A percentile compares a stretch with the other conserved stretches of the same genome.
phyloP scores from a whole-genome alignment of 768 basidiomycete species.

The Hygrophorus pudorinus region DNA sequence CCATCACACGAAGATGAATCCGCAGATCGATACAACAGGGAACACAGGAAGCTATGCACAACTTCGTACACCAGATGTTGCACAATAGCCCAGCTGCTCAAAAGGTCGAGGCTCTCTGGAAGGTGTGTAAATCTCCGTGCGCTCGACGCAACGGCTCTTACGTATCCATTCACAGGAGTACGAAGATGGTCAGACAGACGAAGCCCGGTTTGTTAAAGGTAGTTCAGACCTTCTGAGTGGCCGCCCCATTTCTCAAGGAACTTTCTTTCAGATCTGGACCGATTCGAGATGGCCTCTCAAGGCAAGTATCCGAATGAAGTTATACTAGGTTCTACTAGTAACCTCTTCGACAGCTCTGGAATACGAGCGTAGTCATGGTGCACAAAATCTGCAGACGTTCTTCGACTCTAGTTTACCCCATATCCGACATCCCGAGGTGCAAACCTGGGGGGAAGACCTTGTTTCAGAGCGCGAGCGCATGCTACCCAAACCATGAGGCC shows the following conservation, averaged over 20 bases:
- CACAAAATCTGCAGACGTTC: constrained; percentile 54
- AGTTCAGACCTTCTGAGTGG: neutral
- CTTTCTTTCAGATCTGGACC: constrained; percentile 55
- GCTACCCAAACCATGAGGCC: too few relatives aligned
- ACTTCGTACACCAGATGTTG: constrained; percentile 86
- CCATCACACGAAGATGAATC: neutral
- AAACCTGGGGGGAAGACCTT: constrained; percentile 57
- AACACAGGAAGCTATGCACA: constrained; percentile 75
- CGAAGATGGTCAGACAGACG: constrained; percentile 59
- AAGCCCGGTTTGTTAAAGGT: constrained; percentile 87
- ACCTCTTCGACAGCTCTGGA: constrained; percentile 47
- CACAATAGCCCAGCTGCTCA: constrained; percentile 60
- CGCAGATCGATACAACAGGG: constrained; percentile 1
- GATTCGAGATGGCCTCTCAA: constrained; percentile 84
- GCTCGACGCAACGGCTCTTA: neutral
- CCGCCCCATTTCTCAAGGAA: neutral
- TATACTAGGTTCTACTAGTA: neutral
- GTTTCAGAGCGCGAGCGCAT: constrained; percentile 33
- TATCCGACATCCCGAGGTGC: constrained; percentile 63
- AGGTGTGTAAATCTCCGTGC: constrained; percentile 26
- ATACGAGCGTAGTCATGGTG: constrained; percentile 51
- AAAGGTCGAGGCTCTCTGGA: constrained; percentile 62
- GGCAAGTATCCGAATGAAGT: constrained; percentile 26
- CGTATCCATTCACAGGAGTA: constrained; percentile 52
- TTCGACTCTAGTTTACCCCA: constrained; percentile 73